These are phyloP conservation scores for Colletotrichum cuscutae DNA, from an alignment of 2,329 filamentous ascomycete species.

Conservation along the genomic window DNA sequence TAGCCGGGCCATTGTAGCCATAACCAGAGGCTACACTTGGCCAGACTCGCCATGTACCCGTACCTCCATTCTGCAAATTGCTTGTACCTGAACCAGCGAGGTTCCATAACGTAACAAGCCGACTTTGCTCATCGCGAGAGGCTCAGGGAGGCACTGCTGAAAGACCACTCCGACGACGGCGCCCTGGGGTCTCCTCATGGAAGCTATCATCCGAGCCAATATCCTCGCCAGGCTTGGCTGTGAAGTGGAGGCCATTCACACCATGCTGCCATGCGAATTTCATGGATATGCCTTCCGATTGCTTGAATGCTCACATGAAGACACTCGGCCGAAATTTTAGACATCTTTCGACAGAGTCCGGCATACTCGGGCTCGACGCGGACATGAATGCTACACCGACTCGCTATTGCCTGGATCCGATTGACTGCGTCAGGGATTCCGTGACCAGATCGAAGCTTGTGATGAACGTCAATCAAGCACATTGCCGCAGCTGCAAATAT, in stretches of 20 bases:
- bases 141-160: background rate
- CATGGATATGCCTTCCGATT: background rate
- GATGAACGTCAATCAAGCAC: background rate
- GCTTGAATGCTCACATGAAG: background rate
- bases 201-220: constrained; percentile 7
- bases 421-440: constrained; percentile 4
- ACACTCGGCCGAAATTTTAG: constrained; percentile 16
- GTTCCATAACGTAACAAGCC: background rate
- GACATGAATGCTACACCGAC: background rate
- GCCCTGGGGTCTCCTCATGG: background rate
- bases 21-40: background rate
- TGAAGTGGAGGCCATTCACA: background rate
- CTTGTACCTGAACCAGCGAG: background rate
- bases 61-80: background rate
- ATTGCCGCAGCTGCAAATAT: background rate
- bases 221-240: constrained; percentile 12
- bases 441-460: constrained; percentile 18
- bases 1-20: background rate
- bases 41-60: background rate
- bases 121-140: background rate
- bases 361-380: background rate
- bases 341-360: constrained; percentile 1
- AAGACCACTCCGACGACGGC: constrained; percentile 7
- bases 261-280: background rate
- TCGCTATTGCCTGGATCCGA: background rate